Percentiles rank a stretch among this genome's conserved stretches.
phyloP scores from a whole-genome alignment of 2,329 filamentous ascomycete genomes.

The Fusarium papillatum region DNA sequence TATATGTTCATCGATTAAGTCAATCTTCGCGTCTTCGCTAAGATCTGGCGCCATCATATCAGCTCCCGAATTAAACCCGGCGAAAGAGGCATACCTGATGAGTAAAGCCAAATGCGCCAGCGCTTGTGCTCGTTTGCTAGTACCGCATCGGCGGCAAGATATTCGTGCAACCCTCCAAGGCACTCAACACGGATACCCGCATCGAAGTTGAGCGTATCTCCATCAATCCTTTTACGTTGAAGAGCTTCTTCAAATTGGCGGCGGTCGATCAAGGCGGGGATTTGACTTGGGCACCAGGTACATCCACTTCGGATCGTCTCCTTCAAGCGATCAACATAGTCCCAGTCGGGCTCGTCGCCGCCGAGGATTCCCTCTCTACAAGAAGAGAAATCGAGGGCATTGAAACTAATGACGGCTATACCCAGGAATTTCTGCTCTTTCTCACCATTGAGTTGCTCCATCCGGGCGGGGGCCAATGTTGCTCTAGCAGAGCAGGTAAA shows the following conservation, averaged over 20 bases:
- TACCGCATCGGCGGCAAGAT: conserved; percentile 7
- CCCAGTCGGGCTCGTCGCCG: conserved; percentile 2
- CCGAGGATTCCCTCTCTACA: conserved; percentile 3
- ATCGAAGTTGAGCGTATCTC: neutral
- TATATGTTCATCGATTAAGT: neutral
- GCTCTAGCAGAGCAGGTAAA: neutral
- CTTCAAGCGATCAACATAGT: conserved; percentile 13
- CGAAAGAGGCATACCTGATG: conserved; percentile 7
- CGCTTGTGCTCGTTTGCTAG: conserved; percentile 3
- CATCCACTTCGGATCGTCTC: conserved; percentile 9
- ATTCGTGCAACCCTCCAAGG: conserved; percentile 5
- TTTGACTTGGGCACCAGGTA: conserved; percentile 8
- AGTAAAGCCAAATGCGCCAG: conserved; percentile 11
- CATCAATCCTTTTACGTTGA: conserved; percentile 3
- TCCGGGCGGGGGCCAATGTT: neutral
- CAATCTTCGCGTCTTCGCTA: conserved; percentile 7
- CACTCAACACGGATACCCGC: neutral
- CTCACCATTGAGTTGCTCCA: neutral
- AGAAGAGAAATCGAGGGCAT: conserved; percentile 1
- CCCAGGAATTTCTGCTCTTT: conserved; percentile 13
- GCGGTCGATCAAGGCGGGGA: conserved; percentile 11
- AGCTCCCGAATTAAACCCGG: neutral
- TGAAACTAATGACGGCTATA: conserved; percentile 9
- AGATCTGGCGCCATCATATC: neutral
- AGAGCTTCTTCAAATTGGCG: neutral